Percentiles rank a stretch among this genome's conserved stretches.
Conservation (phyloP, 352 stramenopile genomes). For the Globisporangium radiosum region DNA sequence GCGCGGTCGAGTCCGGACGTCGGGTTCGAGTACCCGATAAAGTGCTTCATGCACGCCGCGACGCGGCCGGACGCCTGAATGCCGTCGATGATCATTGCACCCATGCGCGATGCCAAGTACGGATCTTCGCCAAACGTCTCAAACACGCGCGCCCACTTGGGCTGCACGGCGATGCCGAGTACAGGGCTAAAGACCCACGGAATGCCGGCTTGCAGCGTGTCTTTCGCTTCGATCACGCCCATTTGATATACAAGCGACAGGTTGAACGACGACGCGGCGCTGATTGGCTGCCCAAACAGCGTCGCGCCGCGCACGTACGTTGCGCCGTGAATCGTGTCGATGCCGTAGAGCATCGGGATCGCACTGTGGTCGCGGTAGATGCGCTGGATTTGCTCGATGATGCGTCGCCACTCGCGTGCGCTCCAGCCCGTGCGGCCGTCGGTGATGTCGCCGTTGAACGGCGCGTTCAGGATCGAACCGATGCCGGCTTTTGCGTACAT, state of each 20-base stretch:
- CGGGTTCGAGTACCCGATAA: conserved; percentile 79
- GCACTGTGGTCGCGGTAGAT: conserved; percentile 55
- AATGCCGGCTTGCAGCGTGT: conserved; percentile 85
- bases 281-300: conserved; percentile 85
- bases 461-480: conserved; percentile 85
- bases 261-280: conserved; percentile 87
- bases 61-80: conserved; percentile 65
- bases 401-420: conserved; percentile 50
- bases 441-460: conserved; percentile 35
- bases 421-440: conserved; percentile 57
- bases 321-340: conserved; percentile 89
- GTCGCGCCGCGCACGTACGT: conserved; percentile 84
- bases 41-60: conserved; percentile 88
- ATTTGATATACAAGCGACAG: conserved; percentile 56
- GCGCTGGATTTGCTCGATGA: conserved; percentile 67
- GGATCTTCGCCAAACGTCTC: conserved; percentile 93
- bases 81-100: conserved; percentile 56
- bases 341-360: conserved; percentile 77
- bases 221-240: conserved; percentile 69
- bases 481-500: conserved; percentile 69
- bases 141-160: conserved; percentile 87
- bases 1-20: conserved; percentile 61
- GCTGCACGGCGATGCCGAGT: conserved; percentile 72
- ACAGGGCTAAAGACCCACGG: conserved; percentile 90
- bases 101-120: conserved; percentile 66